Conservation (phyloP, 2,329 filamentous ascomycete species). For the Mycogone perniciosa region DNA sequence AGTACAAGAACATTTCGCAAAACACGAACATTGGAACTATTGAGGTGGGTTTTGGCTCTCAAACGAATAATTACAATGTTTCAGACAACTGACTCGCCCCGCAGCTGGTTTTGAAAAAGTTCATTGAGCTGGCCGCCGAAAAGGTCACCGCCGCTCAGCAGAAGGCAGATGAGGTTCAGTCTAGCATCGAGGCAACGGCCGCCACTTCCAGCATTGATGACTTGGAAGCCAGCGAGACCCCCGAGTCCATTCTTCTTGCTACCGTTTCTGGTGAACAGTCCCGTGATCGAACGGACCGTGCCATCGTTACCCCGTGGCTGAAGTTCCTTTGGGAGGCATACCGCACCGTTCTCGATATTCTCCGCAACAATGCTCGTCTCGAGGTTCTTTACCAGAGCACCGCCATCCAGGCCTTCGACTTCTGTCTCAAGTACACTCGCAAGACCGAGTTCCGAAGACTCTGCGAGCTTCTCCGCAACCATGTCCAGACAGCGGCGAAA, state of each 20-base stretch:
- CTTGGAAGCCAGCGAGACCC: slow-evolving; percentile 93
- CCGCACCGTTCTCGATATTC: slow-evolving; percentile 93
- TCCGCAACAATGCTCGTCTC: slow-evolving; percentile 96
- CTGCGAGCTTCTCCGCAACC: slow-evolving; percentile 95
- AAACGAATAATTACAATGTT: background rate
- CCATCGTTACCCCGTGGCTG: slow-evolving; percentile 97
- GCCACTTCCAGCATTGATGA: slow-evolving; percentile 74
- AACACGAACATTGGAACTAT: slow-evolving; percentile 98
- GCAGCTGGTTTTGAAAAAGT: slow-evolving; percentile 87
- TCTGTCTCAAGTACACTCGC: slow-evolving; percentile 94
- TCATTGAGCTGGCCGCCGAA: slow-evolving; percentile 92
- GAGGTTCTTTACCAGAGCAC: slow-evolving; percentile 98
- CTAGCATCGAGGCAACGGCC: slow-evolving; percentile 66
- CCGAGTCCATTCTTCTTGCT: slow-evolving; percentile 94
- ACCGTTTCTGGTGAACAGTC: slow-evolving; percentile 98
- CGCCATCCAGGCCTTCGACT: slow-evolving; percentile 96
- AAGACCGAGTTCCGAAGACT: slow-evolving; percentile 99
- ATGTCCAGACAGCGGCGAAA: slow-evolving; percentile 98
- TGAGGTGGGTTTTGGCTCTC: slow-evolving; percentile 54
- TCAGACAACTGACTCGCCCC: slow-evolving; percentile 13
- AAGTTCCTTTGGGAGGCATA: slow-evolving; percentile 99
- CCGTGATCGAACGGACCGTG: slow-evolving; percentile 91
- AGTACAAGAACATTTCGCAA: slow-evolving; percentile 99
- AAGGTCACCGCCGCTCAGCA: slow-evolving; percentile 95
- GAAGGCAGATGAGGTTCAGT: slow-evolving; percentile 93